Percentiles rank a stretch among this genome's conserved stretches.
Evolutionary conservation across 2,329 filamentous ascomycete genomes (phyloP).

Genomic region (Rhexocercosporidium sp.): DNA sequence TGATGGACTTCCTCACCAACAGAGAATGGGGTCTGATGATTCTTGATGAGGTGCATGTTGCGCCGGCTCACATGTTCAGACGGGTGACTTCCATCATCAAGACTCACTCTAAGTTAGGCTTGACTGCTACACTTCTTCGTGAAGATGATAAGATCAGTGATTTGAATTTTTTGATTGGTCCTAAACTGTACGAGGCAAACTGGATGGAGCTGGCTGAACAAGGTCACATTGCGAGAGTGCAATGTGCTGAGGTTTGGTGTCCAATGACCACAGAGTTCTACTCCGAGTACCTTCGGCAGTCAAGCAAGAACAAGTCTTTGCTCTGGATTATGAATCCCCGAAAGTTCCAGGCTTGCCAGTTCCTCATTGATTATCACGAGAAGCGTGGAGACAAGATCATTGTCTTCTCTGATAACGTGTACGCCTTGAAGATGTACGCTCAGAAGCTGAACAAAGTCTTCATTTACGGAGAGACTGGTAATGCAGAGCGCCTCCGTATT

Average conservation of each 20-base stretch:
- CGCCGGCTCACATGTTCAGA: constrained; percentile 94
- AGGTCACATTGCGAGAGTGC: constrained; percentile 94
- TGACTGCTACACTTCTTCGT: constrained; percentile 91
- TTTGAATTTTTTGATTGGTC: constrained; percentile 95
- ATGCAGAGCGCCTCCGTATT: constrained; percentile 84
- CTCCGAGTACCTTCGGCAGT: constrained; percentile 82
- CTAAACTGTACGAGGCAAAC: constrained; percentile 97
- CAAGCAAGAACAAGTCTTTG: constrained; percentile 67
- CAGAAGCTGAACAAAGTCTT: constrained; percentile 83
- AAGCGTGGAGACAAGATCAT: constrained; percentile 95
- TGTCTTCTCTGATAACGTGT: constrained; percentile 97
- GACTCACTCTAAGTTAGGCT: constrained; percentile 90
- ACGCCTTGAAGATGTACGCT: constrained; percentile 86
- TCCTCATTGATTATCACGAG: constrained; percentile 98
- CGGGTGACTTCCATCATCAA: constrained; percentile 93
- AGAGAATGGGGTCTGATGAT: constrained; percentile 98
- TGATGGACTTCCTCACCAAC: constrained; percentile 91
- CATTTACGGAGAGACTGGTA: constrained; percentile 88
- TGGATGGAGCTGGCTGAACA: constrained; percentile 99
- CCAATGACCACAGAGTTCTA: constrained; percentile 99
- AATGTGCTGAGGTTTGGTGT: constrained; percentile 99
- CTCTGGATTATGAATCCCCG: constrained; percentile 97
- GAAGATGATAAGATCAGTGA: constrained; percentile 99
- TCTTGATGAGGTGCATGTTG: constrained; percentile 96
- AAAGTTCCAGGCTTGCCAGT: constrained; percentile 97